These are phyloP conservation scores for Acmispon strigosus DNA, from an alignment of 306 rosid species.

Conservation along the genomic window DNA sequence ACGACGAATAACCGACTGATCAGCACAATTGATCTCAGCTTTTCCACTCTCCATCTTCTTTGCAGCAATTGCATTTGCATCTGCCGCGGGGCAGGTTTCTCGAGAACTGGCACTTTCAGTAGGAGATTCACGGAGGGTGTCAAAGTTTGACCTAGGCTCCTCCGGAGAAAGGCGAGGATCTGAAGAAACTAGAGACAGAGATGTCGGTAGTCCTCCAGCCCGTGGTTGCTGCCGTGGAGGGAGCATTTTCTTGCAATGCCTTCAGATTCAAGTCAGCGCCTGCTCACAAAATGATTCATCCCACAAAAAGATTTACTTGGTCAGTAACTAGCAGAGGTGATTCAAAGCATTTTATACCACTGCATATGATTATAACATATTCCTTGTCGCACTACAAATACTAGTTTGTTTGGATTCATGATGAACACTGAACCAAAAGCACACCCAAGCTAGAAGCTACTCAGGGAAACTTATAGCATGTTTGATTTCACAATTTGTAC, in stretches of 20 bases:
- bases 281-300: slow-evolving; percentile 25
- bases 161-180: slow-evolving; percentile 77
- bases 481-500: no score
- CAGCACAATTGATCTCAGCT: slow-evolving; percentile 59
- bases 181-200: slow-evolving; percentile 72
- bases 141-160: slow-evolving; percentile 79
- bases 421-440: no score
- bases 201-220: slow-evolving; percentile 70
- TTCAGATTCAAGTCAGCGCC: slow-evolving; percentile 59
- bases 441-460: no score
- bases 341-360: slow-evolving; percentile 6
- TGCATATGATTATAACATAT: not conserved
- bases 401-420: no score
- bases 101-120: slow-evolving; percentile 94
- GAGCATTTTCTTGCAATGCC: slow-evolving; percentile 45
- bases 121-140: slow-evolving; percentile 72
- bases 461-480: no score
- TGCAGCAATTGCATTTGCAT: slow-evolving; percentile 53
- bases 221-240: slow-evolving; percentile 88
- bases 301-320: slow-evolving; percentile 38
- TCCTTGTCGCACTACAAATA: not conserved
- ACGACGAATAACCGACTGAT: slow-evolving; percentile 72
- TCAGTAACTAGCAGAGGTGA: slow-evolving; percentile 9
- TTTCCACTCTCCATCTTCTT: slow-evolving; percentile 88
- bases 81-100: slow-evolving; percentile 82